Evolutionary conservation across 768 basidiomycete species (phyloP), one percentile per base, ranked within the genome.

Genomic region (Tubosaeta brunneosetosa): DNA sequence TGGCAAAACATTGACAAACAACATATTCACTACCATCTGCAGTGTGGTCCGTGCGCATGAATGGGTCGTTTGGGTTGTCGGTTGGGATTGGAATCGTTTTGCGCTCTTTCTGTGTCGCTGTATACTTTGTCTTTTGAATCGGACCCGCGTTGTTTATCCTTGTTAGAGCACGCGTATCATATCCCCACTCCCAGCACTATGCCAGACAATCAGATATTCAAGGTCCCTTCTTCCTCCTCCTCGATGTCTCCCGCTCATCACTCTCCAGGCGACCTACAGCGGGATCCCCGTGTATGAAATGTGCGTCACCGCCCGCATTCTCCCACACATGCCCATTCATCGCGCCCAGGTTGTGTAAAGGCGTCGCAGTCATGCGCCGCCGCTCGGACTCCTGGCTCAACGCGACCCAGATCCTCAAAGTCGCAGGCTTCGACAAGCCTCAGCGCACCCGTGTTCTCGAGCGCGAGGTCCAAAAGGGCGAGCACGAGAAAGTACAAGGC

Each of bases 401-500:
- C 80, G 97, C 97, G 72, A 99, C 97, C 1, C 93, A 95, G 68
- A 97, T 99, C 58, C 83, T 99, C 65, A 99, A 99, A 71, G 95
- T 99, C 61, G 97, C 94, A 27, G 97, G 95, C 10, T 98, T 98
- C 62, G 97, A 99, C 74, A 99, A 99, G 69, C 97, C 97, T 1
- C 97, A 98, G 67, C 79, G 97, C 45, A 99, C 97, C 53, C 85
- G 97, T 50, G 94, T 99, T 14, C 80, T 99, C 41, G 97, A 99
- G 71, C 83, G 97, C 59, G 97, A 99, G 72, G 86, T 99, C 7
- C 97, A 99, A 69, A 98, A 98, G 68, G 97, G 94, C 26, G 91
- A 93, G 61, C 97, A 99, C 70, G 95, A 98, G 73, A 99, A 99
- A 69, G 94, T 99, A 0, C 97, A 99, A 70, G 97, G 97, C 22